Percentiles rank a stretch among this genome's conserved stretches.
Evolutionary conservation across 2,329 filamentous ascomycete genomes (phyloP).

Genomic region (Microdochium bolleyi): DNA sequence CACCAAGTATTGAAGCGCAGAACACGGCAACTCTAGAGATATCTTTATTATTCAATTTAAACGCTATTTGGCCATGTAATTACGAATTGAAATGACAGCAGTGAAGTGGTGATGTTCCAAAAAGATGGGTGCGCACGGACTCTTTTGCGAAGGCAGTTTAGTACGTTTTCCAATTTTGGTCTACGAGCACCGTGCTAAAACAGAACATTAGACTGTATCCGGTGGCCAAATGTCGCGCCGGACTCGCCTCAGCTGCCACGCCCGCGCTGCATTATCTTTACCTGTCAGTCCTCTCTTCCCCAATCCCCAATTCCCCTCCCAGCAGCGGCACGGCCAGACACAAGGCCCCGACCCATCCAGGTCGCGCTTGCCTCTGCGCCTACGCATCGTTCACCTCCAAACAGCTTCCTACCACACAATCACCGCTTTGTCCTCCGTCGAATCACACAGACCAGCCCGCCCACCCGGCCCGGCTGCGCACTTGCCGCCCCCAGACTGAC

Average conservation of each 20-base stretch:
- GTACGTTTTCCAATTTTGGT: too few relatives aligned
- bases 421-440: neutral
- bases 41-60: neutral
- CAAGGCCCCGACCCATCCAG: neutral
- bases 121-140: neutral
- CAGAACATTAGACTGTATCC: too few relatives aligned
- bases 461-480: neutral
- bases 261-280: too few relatives aligned
- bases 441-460: neutral
- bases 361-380: neutral
- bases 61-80: neutral
- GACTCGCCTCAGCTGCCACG: too few relatives aligned
- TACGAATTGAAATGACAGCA: neutral
- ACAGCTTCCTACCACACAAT: neutral
- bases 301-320: too few relatives aligned
- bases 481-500: neutral
- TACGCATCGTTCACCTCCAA: neutral
- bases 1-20: neutral
- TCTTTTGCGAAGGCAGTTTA: neutral
- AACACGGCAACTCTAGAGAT: neutral
- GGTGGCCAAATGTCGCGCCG: too few relatives aligned
- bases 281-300: too few relatives aligned
- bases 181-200: neutral
- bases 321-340: too few relatives aligned
- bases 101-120: neutral